Conservation (phyloP, 176 grass and related monocot genomes). For the Paspalum vaginatum region DNA sequence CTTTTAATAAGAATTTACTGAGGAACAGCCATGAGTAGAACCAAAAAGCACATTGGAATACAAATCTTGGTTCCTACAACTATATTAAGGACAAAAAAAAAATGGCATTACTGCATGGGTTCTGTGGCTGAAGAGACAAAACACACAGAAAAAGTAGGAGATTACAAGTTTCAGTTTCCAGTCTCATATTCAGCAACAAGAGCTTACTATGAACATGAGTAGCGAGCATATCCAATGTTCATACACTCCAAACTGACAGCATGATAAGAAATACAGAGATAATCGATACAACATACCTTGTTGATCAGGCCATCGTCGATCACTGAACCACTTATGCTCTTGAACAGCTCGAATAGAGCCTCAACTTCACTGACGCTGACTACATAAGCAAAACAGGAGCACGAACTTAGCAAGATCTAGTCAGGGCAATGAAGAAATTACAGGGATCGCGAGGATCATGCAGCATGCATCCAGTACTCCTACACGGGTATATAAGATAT, state of each 20-base stretch:
- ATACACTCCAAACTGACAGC: background rate
- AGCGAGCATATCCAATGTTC: background rate
- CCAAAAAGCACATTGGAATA: background rate
- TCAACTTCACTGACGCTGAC: slow-evolving; percentile 95
- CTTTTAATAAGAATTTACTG: background rate
- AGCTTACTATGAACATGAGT: background rate
- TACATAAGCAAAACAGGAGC: slow-evolving; percentile 31
- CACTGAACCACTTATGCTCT: slow-evolving; percentile 91
- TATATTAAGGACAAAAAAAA: background rate
- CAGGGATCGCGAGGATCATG: background rate
- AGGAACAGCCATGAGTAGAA: slow-evolving; percentile 4
- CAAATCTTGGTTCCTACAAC: background rate
- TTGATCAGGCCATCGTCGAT: slow-evolving; percentile 92
- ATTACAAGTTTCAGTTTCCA: slow-evolving; percentile 16
- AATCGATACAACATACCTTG: slow-evolving; percentile 56
- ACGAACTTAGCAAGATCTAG: slow-evolving; percentile 2
- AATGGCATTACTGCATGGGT: background rate
- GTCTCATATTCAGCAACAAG: background rate
- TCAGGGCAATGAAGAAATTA: background rate
- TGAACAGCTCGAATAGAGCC: slow-evolving; percentile 92
- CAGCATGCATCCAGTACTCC: slow-evolving; percentile 6
- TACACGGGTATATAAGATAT: background rate
- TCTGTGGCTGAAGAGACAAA: background rate
- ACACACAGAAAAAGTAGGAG: background rate
- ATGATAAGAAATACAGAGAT: slow-evolving; percentile 3